These are phyloP conservation scores for Yamadazyma diddensiae DNA, from an alignment of 1,139 yeast genomes.

Conservation along the genomic window DNA sequence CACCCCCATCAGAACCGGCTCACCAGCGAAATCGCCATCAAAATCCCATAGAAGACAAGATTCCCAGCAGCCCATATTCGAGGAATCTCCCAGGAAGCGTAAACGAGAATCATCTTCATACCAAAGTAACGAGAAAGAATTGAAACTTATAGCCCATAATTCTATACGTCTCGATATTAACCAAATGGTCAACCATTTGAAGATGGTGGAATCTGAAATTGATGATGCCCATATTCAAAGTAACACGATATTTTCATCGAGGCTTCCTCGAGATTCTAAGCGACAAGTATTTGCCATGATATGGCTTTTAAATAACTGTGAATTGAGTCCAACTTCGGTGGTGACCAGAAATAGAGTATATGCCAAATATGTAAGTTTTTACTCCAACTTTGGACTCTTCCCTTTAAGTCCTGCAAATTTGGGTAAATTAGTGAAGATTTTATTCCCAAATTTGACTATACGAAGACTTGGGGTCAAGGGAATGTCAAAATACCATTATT, in stretches of 20 bases:
- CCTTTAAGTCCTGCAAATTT: slow-evolving; percentile 87
- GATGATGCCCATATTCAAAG: slow-evolving; percentile 3
- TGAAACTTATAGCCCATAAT: slow-evolving; percentile 7
- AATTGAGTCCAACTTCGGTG: slow-evolving; percentile 61
- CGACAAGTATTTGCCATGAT: slow-evolving; percentile 80
- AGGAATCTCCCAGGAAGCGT: slow-evolving; percentile 7
- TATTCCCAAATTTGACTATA: slow-evolving; percentile 74
- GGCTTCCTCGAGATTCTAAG: slow-evolving; percentile 52
- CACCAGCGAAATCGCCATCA: too few species aligned
- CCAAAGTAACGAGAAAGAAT: slow-evolving; percentile 9
- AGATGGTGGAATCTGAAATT: slow-evolving; percentile 4
- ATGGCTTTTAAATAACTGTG: slow-evolving; percentile 74
- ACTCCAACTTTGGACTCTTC: slow-evolving; percentile 62
- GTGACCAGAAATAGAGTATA: slow-evolving; percentile 83
- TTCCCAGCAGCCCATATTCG: slow-evolving; percentile 9
- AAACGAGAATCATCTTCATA: slow-evolving; percentile 7
- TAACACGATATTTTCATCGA: slow-evolving; percentile 2
- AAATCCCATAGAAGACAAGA: slow-evolving; percentile 8
- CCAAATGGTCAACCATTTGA: slow-evolving; percentile 4
- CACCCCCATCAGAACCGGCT: too few species aligned
- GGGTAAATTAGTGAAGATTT: slow-evolving; percentile 74
- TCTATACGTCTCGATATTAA: slow-evolving; percentile 4
- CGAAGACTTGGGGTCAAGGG: slow-evolving; percentile 88
- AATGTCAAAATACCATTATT: slow-evolving; percentile 85
- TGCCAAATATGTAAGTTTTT: slow-evolving; percentile 72